These are phyloP conservation scores for Daldinia bambusicola DNA, from an alignment of 495 filamentous ascomycete species.

Conservation along the genomic window DNA sequence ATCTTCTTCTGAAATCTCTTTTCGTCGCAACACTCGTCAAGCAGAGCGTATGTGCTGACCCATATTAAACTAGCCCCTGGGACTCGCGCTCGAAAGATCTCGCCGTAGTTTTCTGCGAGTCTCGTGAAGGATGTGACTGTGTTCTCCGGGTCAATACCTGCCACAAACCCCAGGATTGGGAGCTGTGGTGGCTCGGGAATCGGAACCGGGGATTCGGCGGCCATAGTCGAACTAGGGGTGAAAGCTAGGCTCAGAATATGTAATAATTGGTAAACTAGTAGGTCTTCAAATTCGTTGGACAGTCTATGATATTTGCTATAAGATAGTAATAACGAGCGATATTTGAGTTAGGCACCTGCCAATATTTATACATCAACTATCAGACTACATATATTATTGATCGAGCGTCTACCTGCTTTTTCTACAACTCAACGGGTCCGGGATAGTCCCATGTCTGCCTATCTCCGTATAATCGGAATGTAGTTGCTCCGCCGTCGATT, in stretches of 20 bases:
- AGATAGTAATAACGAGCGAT: background rate
- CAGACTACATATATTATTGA: background rate
- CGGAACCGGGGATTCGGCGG: background rate
- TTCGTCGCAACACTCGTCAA: constrained; percentile 71
- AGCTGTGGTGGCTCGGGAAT: constrained; percentile 47
- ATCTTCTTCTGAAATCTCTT: constrained; percentile 43
- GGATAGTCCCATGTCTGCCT: background rate
- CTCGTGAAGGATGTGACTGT: constrained; percentile 27
- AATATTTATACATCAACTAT: background rate
- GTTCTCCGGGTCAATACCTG: constrained; percentile 44
- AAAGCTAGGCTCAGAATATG: background rate
- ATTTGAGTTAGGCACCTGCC: background rate
- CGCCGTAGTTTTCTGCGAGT: constrained; percentile 44
- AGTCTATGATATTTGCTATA: background rate
- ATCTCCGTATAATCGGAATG: background rate
- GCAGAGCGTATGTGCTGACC: constrained; percentile 61
- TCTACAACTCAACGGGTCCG: background rate
- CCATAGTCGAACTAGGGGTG: constrained; percentile 14
- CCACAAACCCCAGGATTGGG: constrained; percentile 49
- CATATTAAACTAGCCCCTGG: constrained; percentile 47
- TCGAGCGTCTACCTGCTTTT: background rate
- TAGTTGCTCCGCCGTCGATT: background rate
- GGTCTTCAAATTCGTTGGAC: background rate
- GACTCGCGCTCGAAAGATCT: constrained; percentile 40
- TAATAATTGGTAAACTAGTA: background rate